Conservation (phyloP, 108 stramenopile species). For the Pseudonitzschia delicatissima region DNA sequence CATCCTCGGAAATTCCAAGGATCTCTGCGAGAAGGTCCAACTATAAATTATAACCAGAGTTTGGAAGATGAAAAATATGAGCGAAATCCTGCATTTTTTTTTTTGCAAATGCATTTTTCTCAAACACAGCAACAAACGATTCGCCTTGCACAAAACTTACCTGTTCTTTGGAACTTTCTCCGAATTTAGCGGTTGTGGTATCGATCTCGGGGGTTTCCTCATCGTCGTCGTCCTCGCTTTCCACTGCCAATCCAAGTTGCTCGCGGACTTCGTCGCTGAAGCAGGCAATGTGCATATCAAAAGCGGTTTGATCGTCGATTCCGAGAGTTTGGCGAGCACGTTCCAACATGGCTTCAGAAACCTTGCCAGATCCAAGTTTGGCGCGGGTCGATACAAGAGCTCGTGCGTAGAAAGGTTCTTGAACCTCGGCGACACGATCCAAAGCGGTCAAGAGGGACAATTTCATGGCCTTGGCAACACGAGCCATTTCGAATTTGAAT, state of each 20-base stretch:
- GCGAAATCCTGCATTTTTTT: neutral
- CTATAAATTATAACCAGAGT: constrained; percentile 21
- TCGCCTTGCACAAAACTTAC: constrained; percentile 37
- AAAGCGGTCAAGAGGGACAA: constrained; percentile 35
- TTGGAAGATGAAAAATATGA: neutral
- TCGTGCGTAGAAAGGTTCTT: constrained; percentile 79
- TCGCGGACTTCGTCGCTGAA: constrained; percentile 69
- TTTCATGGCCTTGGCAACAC: constrained; percentile 67
- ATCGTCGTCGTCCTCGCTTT: constrained; percentile 30
- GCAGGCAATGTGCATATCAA: constrained; percentile 65
- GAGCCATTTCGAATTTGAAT: constrained; percentile 76
- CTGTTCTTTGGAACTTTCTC: constrained; percentile 52
- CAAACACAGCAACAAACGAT: neutral
- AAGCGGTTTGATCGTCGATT: constrained; percentile 60
- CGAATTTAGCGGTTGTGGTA: constrained; percentile 48
- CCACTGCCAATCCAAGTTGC: constrained; percentile 46
- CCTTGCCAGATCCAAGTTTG: constrained; percentile 69
- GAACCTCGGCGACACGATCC: constrained; percentile 59
- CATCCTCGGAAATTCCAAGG: constrained; percentile 58
- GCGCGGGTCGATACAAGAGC: constrained; percentile 65
- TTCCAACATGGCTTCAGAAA: constrained; percentile 67
- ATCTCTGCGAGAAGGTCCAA: constrained; percentile 67
- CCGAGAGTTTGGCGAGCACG: constrained; percentile 74
- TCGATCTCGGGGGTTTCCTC: constrained; percentile 34
- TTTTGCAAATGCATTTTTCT: neutral